Percentiles rank a stretch among this genome's conserved stretches.
phyloP scores from a whole-genome alignment of 495 filamentous ascomycete species.

The Talaromyces nanjingensis region DNA sequence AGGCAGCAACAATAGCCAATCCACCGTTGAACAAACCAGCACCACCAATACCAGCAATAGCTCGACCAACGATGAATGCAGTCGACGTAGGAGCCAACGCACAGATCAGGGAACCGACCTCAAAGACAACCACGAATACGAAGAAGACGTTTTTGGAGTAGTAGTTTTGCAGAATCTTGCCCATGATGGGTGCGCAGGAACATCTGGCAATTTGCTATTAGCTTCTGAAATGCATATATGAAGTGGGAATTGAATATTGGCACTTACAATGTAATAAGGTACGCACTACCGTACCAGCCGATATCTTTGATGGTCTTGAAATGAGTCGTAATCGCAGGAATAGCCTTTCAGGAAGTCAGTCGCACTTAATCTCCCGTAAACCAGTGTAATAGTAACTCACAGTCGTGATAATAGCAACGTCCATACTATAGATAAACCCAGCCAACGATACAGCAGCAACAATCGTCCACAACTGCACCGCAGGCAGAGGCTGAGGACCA shows the following conservation, averaged over 20 bases:
- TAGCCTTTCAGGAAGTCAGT: conserved; percentile 20
- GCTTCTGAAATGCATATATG: background rate
- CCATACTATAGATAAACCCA: conserved; percentile 36
- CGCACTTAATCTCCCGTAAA: background rate
- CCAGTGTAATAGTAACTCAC: conserved; percentile 17
- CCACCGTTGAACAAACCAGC: conserved; percentile 23
- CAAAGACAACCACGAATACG: conserved; percentile 58
- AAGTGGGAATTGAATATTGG: background rate
- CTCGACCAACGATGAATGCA: conserved; percentile 69
- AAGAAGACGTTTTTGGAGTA: conserved; percentile 41
- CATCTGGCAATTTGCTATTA: conserved; percentile 1
- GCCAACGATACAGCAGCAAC: conserved; percentile 23
- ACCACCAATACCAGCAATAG: conserved; percentile 65
- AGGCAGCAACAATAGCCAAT: conserved; percentile 16
- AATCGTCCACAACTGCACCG: conserved; percentile 16
- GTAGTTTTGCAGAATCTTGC: conserved; percentile 11
- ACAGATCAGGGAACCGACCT: conserved; percentile 65
- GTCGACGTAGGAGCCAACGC: conserved; percentile 59
- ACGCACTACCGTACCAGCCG: conserved; percentile 47
- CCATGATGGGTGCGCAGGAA: conserved; percentile 28
- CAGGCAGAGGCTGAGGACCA: background rate
- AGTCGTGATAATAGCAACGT: conserved; percentile 38
- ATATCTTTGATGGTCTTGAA: conserved; percentile 39
- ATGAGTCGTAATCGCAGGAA: conserved; percentile 39
- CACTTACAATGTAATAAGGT: conserved; percentile 45